Evolutionary conservation across 163 green algal genomes (phyloP), one percentile per base, ranked within the genome.

Genomic region (Trebouxiophyceae sp.): DNA sequence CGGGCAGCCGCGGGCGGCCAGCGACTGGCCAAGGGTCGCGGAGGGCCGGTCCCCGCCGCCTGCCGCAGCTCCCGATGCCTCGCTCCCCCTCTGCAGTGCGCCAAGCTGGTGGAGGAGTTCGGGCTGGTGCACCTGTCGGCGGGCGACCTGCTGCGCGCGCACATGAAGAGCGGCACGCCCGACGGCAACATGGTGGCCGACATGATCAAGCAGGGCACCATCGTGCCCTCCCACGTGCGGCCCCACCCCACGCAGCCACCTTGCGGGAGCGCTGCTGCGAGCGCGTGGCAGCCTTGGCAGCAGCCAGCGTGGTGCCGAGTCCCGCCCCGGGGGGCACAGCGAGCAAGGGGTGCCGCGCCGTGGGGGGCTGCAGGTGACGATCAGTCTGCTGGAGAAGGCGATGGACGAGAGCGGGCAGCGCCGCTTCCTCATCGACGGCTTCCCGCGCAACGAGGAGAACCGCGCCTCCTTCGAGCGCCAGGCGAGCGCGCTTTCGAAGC

Each of bases 171-270:
- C 24, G 92, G 91, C 47, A 88, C 67, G 39, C 26, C 74, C 0
- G 86, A 96, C 33, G 92, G 91, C 61, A 83, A 91, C 58, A 89
- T 86, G 89, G 87, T 97, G 30, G 84, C 89, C 24, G 84, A 93
- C 20, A 96, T 97, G 83, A 98, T 98, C 63, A 87, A 91, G 67
- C 69, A 97, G 62, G 92, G 92, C 16, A 79, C 95, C 71, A 97
- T 98, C 63, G 92, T 98, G 61, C 92, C 92, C 20, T 89, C 83
- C 7, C 71, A 89, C 68, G 81, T 88, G 59, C 45, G 62, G 7
- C 60, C 16, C 31, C 22, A 6, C 24, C 29, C 5, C 57, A 30
- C 39, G 19, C 39, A n/a, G n/a, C n/a, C n/a, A n/a, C n/a, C n/a
- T n/a, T n/a, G n/a, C n/a, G n/a, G n/a, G n/a, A n/a, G n/a, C n/a